Percentiles rank a stretch among this genome's conserved stretches.
phyloP scores from a whole-genome alignment of 2,329 filamentous ascomycete genomes.

The Clarireedia hainanense region DNA sequence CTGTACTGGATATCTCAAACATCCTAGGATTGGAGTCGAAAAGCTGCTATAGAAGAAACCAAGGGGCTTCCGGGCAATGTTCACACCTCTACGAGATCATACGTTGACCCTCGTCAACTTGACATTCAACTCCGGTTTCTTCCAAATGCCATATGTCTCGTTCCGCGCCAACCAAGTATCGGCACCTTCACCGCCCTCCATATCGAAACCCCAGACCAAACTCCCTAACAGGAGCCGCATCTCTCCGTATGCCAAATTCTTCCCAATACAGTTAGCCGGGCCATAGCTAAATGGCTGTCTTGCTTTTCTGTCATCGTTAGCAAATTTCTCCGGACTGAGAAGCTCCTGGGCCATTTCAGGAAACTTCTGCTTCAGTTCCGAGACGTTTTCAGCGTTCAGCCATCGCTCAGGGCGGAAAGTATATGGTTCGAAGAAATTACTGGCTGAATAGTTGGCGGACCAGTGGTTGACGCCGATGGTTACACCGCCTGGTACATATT shows the following conservation, averaged over 20 bases:
- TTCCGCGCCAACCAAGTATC: constrained; percentile 2
- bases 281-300: constrained; percentile 1
- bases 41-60: no score
- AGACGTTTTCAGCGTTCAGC: not conserved
- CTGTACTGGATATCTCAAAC: no score
- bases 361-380: not conserved
- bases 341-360: not conserved
- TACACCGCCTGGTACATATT: not conserved
- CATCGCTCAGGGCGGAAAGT: constrained; percentile 5
- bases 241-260: constrained; percentile 9
- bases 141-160: not conserved
- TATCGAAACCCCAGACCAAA: constrained; percentile 5
- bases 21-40: no score
- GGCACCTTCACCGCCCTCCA: not conserved
- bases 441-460: not conserved
- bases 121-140: constrained; percentile 1
- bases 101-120: constrained; percentile 3
- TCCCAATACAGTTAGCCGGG: constrained; percentile 6
- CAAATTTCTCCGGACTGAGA: not conserved
- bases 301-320: not conserved
- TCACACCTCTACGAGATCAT: not conserved
- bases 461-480: not conserved
- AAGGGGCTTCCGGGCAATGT: no score
- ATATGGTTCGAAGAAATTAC: not conserved
- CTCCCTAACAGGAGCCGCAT: constrained; percentile 3